phyloP scores from a whole-genome alignment of 805 yeast species.

The Yarrowia deformans region DNA sequence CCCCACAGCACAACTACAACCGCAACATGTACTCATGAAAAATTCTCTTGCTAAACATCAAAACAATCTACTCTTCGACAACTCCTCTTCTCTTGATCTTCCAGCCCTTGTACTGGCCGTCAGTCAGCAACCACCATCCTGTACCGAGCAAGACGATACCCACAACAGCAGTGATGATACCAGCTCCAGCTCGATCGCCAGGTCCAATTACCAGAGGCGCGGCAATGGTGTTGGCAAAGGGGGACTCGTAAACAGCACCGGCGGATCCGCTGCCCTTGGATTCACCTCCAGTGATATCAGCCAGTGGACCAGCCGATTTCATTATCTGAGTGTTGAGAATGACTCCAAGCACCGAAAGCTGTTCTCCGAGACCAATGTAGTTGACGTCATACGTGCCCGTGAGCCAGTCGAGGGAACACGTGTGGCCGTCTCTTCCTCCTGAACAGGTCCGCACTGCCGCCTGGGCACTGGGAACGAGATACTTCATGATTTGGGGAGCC shows the following conservation, averaged over 20 bases:
- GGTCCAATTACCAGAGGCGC: conserved; percentile 40
- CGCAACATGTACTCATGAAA: not conserved
- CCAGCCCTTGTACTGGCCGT: conserved; percentile 9
- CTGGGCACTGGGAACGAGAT: conserved; percentile 60
- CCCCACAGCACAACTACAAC: too few relatives aligned
- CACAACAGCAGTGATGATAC: conserved; percentile 44
- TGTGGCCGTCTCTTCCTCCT: conserved; percentile 81
- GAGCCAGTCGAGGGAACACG: conserved; percentile 83
- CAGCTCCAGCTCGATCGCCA: conserved; percentile 45
- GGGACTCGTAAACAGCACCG: conserved; percentile 52
- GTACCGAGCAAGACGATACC: conserved; percentile 40
- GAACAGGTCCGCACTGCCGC: conserved; percentile 82
- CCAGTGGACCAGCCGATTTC: conserved; percentile 61
- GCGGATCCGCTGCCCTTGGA: conserved; percentile 72
- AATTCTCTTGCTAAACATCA: not conserved
- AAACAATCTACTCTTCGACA: not conserved
- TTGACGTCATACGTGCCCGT: conserved; percentile 64
- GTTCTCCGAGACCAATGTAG: conserved; percentile 81
- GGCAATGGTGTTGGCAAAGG: conserved; percentile 4
- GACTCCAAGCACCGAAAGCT: conserved; percentile 75
- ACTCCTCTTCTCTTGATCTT: not conserved
- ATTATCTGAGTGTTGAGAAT: conserved; percentile 56
- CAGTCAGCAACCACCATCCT: conserved; percentile 43
- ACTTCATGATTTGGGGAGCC: conserved; percentile 54
- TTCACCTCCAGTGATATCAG: conserved; percentile 70